Percentiles rank a stretch among this genome's conserved stretches.
Evolutionary conservation across 192 early-diverging fungal genomes (phyloP).

Genomic region (Coemansia aciculifera): DNA sequence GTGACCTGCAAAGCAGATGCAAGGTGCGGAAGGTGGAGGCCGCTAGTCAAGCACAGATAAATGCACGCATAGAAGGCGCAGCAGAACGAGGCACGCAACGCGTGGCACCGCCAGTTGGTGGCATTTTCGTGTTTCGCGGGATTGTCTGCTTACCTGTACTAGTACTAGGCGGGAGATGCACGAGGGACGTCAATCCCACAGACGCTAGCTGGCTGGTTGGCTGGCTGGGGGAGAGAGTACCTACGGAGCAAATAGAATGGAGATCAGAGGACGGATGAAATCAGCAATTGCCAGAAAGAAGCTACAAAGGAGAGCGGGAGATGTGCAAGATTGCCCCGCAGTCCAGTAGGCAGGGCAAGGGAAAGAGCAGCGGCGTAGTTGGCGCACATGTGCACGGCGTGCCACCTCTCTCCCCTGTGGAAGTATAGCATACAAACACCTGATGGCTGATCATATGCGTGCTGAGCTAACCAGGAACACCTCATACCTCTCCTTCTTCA

Average conservation of each 20-base stretch:
- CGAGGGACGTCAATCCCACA: conserved; percentile 5
- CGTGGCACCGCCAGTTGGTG: conserved; percentile 27
- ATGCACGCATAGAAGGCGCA: background rate
- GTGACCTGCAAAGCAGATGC: conserved; percentile 8
- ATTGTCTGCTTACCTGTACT: conserved; percentile 16
- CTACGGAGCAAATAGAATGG: background rate
- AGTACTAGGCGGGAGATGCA: background rate
- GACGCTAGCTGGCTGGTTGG: background rate
- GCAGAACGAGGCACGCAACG: conserved; percentile 13
- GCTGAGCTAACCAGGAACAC: background rate
- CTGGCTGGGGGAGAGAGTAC: background rate
- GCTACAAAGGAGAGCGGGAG: background rate
- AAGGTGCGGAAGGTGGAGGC: background rate
- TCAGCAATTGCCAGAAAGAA: conserved; percentile 5
- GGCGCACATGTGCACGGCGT: background rate
- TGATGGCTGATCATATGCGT: background rate
- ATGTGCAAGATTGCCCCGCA: background rate
- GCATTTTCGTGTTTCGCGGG: conserved; percentile 38
- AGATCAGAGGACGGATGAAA: background rate
- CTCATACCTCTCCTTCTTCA: background rate
- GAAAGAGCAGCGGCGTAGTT: background rate
- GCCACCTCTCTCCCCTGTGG: background rate
- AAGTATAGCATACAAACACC: conserved; percentile 1
- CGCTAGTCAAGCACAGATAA: background rate
- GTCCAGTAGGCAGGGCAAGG: background rate